phyloP scores from a whole-genome alignment of 768 basidiomycete species.

The Podaxis sp. region DNA sequence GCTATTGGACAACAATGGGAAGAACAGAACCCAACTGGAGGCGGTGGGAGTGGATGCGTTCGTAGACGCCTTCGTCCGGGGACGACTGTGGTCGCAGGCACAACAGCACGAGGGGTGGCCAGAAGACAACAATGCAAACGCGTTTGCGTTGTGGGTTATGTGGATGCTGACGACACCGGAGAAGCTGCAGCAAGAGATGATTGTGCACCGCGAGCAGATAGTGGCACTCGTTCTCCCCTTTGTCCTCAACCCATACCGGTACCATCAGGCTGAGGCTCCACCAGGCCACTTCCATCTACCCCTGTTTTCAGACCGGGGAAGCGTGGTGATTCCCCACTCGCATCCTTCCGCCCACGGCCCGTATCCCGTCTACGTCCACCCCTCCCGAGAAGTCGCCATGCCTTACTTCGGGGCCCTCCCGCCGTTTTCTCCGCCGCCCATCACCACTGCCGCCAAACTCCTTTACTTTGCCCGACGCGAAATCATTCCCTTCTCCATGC shows the following conservation, averaged over 20 bases:
- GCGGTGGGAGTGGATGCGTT: conserved; percentile 47
- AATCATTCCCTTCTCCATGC: conserved; percentile 39
- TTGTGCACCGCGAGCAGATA: conserved; percentile 25
- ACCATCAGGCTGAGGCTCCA: conserved; percentile 53
- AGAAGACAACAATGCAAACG: conserved; percentile 41
- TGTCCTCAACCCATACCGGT: conserved; percentile 44
- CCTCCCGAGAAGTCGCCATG: conserved; percentile 42
- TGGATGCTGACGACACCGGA: conserved; percentile 51
- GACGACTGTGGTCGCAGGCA: conserved; percentile 42
- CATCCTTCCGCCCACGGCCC: conserved; percentile 16
- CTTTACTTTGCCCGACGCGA: conserved; percentile 63
- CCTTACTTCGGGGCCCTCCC: conserved; percentile 27
- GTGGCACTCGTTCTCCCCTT: conserved; percentile 28
- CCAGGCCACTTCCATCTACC: conserved; percentile 61
- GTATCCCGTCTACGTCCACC: conserved; percentile 22
- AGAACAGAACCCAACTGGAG: conserved; percentile 56
- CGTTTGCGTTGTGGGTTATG: conserved; percentile 59
- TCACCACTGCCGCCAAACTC: conserved; percentile 57
- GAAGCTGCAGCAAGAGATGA: conserved; percentile 26
- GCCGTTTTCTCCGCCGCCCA: conserved; percentile 35
- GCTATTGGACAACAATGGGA: conserved; percentile 66
- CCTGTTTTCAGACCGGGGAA: conserved; percentile 11
- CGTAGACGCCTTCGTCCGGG: conserved; percentile 41
- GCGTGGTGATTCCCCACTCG: conserved; percentile 7
- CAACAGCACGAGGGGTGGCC: conserved; percentile 53